Conservation (phyloP, 169 alveolate genomes). For the Cryptosporidium ubiquitum region DNA sequence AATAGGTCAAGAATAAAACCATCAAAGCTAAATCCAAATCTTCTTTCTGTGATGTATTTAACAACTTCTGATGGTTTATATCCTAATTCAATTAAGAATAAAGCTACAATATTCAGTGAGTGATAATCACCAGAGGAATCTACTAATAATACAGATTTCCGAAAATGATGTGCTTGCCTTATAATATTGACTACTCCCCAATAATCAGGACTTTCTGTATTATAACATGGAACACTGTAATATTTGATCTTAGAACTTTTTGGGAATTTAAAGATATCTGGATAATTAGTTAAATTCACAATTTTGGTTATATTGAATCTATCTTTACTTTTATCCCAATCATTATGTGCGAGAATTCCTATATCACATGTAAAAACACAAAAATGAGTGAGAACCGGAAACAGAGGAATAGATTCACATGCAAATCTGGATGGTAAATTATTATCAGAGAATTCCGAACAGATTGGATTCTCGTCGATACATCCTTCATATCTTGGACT, state of each 20-base stretch:
- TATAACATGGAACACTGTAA: conserved; percentile 56
- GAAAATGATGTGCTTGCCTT: conserved; percentile 48
- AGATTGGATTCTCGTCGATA: conserved; percentile 60
- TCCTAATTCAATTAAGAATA: conserved; percentile 58
- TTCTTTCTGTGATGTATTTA: conserved; percentile 18
- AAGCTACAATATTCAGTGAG: conserved; percentile 35
- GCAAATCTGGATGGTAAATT: conserved; percentile 22
- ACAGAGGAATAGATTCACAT: conserved; percentile 47
- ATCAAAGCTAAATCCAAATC: conserved; percentile 39
- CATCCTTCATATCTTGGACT: conserved; percentile 64
- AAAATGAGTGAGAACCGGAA: conserved; percentile 43
- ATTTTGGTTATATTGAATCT: conserved; percentile 21
- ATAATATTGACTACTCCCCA: conserved; percentile 54
- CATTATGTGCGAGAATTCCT: conserved; percentile 42
- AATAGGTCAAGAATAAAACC: conserved; percentile 19
- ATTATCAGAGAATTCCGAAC: conserved; percentile 37
- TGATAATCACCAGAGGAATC: conserved; percentile 58
- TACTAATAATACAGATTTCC: conserved; percentile 42
- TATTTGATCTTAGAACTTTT: conserved; percentile 36
- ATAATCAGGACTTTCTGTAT: conserved; percentile 34
- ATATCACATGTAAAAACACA: conserved; percentile 50
- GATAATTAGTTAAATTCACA: conserved; percentile 62
- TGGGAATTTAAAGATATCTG: conserved; percentile 42
- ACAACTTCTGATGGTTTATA: conserved; percentile 38
- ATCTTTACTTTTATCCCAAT: conserved; percentile 59